Conservation (phyloP, 352 stramenopile species). For the Pythium aristosporum region DNA sequence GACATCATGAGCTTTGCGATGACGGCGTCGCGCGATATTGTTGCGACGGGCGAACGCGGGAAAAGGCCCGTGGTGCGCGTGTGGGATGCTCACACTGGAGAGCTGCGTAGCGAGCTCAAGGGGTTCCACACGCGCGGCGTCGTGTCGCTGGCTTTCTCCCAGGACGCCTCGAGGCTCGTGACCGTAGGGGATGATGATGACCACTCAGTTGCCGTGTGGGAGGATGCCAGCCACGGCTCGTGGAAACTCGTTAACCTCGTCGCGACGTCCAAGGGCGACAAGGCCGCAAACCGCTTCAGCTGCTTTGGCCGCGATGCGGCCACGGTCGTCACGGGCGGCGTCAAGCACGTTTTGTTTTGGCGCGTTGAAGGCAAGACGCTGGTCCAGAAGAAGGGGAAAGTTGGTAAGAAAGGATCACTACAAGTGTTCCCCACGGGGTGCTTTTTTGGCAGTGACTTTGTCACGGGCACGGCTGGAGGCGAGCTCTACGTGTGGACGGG, state of each 20-base stretch:
- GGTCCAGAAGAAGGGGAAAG: constrained; percentile 48
- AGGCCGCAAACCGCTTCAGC: constrained; percentile 55
- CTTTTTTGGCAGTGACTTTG: constrained; percentile 45
- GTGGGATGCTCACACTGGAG: constrained; percentile 82
- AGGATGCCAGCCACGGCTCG: constrained; percentile 59
- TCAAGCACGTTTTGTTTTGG: constrained; percentile 76
- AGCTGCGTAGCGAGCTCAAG: constrained; percentile 57
- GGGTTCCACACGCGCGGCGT: constrained; percentile 74
- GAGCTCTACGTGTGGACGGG: constrained; percentile 65
- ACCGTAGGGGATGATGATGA: constrained; percentile 81
- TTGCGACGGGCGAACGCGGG: constrained; percentile 85
- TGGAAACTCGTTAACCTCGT: constrained; percentile 56
- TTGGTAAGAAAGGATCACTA: constrained; percentile 59
- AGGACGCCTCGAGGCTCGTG: constrained; percentile 54
- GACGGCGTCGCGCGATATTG: constrained; percentile 58
- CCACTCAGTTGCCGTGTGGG: constrained; percentile 78
- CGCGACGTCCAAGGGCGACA: constrained; percentile 52
- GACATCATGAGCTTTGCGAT: constrained; percentile 87
- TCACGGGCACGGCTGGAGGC: constrained; percentile 49
- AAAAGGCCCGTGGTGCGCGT: constrained; percentile 75
- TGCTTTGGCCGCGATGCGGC: constrained; percentile 38
- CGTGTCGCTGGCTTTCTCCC: constrained; percentile 64
- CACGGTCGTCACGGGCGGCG: constrained; percentile 53
- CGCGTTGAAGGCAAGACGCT: constrained; percentile 54
- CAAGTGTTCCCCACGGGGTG: constrained; percentile 52